Base-by-base conservation (phyloP, 768 basidiomycete species). In the Leccinum uliginosum region DNA sequence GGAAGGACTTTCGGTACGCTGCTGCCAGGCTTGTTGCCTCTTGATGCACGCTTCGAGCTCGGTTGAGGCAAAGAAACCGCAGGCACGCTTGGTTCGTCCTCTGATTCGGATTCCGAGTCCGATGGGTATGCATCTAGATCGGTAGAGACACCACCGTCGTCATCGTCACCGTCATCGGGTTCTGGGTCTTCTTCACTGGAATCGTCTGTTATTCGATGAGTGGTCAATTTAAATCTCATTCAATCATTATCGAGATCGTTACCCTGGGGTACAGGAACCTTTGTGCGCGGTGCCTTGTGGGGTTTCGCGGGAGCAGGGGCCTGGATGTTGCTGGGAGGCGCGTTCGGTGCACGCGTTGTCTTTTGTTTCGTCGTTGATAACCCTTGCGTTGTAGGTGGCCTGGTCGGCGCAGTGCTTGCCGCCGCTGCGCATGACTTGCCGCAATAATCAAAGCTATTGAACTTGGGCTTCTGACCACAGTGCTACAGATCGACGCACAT, bases 401-500 rank as follows among this genome's bases (percentile, higher is more conserved):
- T 67, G 43, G 50, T 45, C 32, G 58, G 70, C 12, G 40, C 52
- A 11, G 71, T 64, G 29, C 69, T 71, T 5, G 82, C 83, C n/a
- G 73, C 62, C 1, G 78, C 72, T 10, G 83, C 84, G 65, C 86
- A 86, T 40, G 78, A 80, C 76, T 83, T 85, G 46, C 84, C 80
- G 57, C 86, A 87, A 66, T 77, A 86, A 53, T 85, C 80, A 63
- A 81, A 82, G 61, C 75, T 75, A 55, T 74, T 78, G 72, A 78
- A 83, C 69, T 83, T 87, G 11, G 83, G 82, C 60, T 82, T 84
- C 71, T 80, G 79, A 60, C 82, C 79, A 67, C 86, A 87, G 34
- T 70, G 34, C 71, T 72, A 47, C 24, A 59, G 62, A 66, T 68
- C 65, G 67, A 53, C 64, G 49, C 19, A 53, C 67, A 61, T 66